These are phyloP conservation scores for Syncephalastrum racemosum DNA, from an alignment of 371 early-diverging fungal species.

Conservation along the genomic window DNA sequence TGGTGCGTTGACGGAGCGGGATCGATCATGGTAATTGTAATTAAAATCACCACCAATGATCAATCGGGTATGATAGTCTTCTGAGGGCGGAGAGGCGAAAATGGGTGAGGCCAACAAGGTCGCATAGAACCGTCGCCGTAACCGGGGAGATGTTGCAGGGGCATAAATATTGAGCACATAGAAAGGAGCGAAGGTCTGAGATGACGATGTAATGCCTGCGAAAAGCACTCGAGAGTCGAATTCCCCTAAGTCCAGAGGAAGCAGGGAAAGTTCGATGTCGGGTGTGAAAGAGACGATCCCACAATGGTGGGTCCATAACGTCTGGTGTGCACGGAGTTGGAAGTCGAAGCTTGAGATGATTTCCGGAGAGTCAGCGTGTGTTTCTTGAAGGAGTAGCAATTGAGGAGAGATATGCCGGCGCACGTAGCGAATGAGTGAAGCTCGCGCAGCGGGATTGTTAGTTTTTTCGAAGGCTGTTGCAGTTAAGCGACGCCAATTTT, in stretches of 20 bases:
- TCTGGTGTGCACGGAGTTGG: background rate
- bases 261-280: background rate
- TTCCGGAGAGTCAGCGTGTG: background rate
- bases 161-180: conserved; percentile 8
- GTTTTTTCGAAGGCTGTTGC: conserved; percentile 8
- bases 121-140: background rate
- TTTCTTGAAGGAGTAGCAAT: conserved; percentile 11
- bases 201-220: background rate
- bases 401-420: background rate
- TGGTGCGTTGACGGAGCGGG: background rate
- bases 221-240: background rate
- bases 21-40: conserved; percentile 6
- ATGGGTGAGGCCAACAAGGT: background rate
- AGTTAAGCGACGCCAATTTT: conserved; percentile 6
- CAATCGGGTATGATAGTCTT: background rate
- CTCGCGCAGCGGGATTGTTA: background rate
- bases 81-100: too few relatives aligned
- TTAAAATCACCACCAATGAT: conserved; percentile 12
- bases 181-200: background rate
- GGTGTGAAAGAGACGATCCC: conserved; percentile 4
- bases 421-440: conserved; percentile 1
- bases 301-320: conserved; percentile 5
- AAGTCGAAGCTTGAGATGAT: background rate
- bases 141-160: conserved; percentile 1
- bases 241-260: background rate